A percentile compares a stretch with the other conserved stretches of the same genome.
phyloP scores from a whole-genome alignment of 2,329 filamentous ascomycete species.

The Aspergillus fischeri region DNA sequence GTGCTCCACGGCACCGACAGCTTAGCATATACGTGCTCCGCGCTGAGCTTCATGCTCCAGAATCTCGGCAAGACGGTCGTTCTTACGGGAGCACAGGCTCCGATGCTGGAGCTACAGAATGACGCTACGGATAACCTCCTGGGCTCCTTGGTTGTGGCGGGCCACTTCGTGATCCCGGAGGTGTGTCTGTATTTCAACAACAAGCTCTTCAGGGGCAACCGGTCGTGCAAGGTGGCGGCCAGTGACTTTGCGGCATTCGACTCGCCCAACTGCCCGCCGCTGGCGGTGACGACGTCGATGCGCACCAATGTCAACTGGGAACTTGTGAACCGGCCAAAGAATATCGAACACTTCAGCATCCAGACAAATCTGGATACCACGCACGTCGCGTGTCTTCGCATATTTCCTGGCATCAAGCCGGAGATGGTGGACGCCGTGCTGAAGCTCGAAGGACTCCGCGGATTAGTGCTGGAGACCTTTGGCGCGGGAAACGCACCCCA shows the following conservation, averaged over 20 bases:
- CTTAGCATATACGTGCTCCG: slow-evolving; percentile 82
- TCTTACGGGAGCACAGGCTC: slow-evolving; percentile 75
- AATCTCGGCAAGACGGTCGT: slow-evolving; percentile 89
- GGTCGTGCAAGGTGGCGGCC: slow-evolving; percentile 82
- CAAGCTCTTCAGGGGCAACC: slow-evolving; percentile 81
- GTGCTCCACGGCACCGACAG: slow-evolving; percentile 89
- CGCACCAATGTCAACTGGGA: slow-evolving; percentile 79
- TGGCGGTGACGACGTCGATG: slow-evolving; percentile 76
- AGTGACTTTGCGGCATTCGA: slow-evolving; percentile 83
- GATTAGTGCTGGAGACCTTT: slow-evolving; percentile 85
- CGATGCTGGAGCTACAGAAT: slow-evolving; percentile 85
- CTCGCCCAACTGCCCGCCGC: slow-evolving; percentile 77
- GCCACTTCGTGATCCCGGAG: slow-evolving; percentile 88
- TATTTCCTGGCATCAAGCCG: slow-evolving; percentile 91
- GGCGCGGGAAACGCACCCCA: slow-evolving; percentile 88
- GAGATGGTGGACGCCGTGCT: slow-evolving; percentile 87
- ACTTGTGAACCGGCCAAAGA: slow-evolving; percentile 68
- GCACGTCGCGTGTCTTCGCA: slow-evolving; percentile 83
- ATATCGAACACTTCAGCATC: slow-evolving; percentile 69
- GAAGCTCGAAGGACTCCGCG: slow-evolving; percentile 68
- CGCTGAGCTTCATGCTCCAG: slow-evolving; percentile 87
- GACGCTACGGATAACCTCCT: slow-evolving; percentile 89
- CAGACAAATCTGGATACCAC: slow-evolving; percentile 74
- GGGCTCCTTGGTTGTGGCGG: slow-evolving; percentile 81
- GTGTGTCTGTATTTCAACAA: slow-evolving; percentile 94